A percentile compares a stretch with the other conserved stretches of the same genome.
These are phyloP conservation scores for Solanum microdontum DNA, from an alignment of 257 asterid genomes.

Conservation along the genomic window DNA sequence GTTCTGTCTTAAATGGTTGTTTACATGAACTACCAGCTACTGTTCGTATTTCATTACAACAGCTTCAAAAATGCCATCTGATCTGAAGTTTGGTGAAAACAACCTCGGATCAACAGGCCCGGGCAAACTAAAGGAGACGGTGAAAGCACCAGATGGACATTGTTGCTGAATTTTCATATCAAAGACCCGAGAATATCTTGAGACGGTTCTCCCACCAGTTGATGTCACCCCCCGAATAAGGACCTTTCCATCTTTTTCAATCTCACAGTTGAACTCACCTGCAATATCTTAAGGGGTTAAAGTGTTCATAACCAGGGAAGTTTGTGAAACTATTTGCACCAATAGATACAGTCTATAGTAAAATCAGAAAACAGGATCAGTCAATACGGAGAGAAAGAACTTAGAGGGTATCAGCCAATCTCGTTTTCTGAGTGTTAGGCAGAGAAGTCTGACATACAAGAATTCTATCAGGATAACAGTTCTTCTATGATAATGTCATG, in stretches of 20 bases:
- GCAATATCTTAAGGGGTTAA: neutral
- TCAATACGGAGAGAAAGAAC: neutral
- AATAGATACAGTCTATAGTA: neutral
- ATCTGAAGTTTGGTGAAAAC: constrained; percentile 44
- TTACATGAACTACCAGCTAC: neutral
- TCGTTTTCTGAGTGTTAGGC: neutral
- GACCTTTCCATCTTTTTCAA: constrained; percentile 51
- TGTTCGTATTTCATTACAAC: constrained; percentile 37
- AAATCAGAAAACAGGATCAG: neutral
- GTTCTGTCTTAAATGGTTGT: neutral
- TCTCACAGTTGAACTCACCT: constrained; percentile 67
- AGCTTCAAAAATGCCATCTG: constrained; percentile 82
- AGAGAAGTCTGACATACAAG: neutral
- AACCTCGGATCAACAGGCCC: constrained; percentile 82
- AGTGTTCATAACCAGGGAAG: neutral
- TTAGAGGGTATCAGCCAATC: neutral
- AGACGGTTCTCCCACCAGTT: constrained; percentile 45
- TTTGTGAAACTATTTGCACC: neutral
- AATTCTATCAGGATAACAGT: neutral
- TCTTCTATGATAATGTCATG: neutral
- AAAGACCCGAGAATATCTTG: constrained; percentile 46
- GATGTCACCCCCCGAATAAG: constrained; percentile 54
- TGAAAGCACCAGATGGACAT: constrained; percentile 77
- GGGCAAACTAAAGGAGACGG: constrained; percentile 57
- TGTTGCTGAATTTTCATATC: constrained; percentile 66